These are phyloP conservation scores for Umbelopsis sp. DNA, from an alignment of 371 early-diverging fungal genomes.

Conservation along the genomic window DNA sequence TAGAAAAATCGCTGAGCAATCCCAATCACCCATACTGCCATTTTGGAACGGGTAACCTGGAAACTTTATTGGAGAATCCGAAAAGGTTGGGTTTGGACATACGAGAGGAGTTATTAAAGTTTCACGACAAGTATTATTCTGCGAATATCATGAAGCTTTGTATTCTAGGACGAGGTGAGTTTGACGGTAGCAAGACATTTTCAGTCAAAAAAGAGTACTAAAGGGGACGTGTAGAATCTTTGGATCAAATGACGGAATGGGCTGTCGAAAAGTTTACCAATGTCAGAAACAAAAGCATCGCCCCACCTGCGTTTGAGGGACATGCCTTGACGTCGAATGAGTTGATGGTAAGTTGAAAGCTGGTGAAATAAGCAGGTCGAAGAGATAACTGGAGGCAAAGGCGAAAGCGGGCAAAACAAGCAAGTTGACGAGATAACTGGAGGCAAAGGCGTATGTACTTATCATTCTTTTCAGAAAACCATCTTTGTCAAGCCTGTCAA, in stretches of 20 bases:
- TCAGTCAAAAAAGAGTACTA: not conserved
- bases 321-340: conserved; percentile 81
- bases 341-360: conserved; percentile 53
- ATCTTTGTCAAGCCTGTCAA: conserved; percentile 84
- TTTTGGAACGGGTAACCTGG: conserved; percentile 87
- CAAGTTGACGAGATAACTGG: no score
- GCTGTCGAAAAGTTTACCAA: conserved; percentile 79
- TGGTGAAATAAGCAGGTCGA: no score
- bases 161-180: conserved; percentile 81
- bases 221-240: conserved; percentile 60
- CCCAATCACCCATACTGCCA: conserved; percentile 83
- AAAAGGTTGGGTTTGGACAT: conserved; percentile 74
- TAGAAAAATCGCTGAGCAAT: conserved; percentile 81
- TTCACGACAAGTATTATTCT: conserved; percentile 88
- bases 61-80: conserved; percentile 84
- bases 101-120: conserved; percentile 83
- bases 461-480: conserved; percentile 50
- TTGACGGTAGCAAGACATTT: not conserved
- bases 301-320: conserved; percentile 68
- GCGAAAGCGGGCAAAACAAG: no score
- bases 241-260: conserved; percentile 84
- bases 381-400: no score
- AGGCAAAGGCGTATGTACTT: not conserved
- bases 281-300: conserved; percentile 73
- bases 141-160: conserved; percentile 96